Evolutionary conservation across 202 grass and related monocot species (phyloP).

Genomic region (Zoysia matrella): DNA sequence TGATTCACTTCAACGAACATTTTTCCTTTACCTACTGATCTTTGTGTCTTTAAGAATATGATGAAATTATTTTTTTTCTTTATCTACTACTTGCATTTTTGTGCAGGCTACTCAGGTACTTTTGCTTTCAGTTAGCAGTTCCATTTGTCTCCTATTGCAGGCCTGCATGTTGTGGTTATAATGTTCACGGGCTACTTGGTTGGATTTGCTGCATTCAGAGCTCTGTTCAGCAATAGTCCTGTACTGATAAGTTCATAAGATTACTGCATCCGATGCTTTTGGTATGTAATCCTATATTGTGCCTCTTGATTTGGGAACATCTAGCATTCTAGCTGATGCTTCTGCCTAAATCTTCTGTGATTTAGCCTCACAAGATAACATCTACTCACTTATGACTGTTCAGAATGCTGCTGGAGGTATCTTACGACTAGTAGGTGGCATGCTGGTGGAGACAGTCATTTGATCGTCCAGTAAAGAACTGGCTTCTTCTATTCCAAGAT

Average conservation of each 20-base stretch:
- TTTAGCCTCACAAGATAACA: neutral
- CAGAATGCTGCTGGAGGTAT: constrained; percentile 95
- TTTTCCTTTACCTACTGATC: neutral
- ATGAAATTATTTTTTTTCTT: no score
- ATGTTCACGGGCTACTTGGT: constrained; percentile 98
- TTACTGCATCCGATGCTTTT: neutral
- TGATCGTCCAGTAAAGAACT: constrained; percentile 78
- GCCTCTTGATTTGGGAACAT: constrained; percentile 1
- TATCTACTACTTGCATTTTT: no score
- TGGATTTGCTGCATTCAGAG: constrained; percentile 76
- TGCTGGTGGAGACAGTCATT: constrained; percentile 89
- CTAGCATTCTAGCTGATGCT: neutral
- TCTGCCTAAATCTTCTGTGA: neutral
- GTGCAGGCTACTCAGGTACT: neutral
- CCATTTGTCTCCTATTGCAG: constrained; percentile 46
- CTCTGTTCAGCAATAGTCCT: constrained; percentile 79
- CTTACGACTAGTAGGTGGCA: constrained; percentile 77
- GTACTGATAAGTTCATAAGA: constrained; percentile 62
- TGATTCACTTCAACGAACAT: neutral
- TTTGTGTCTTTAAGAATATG: neutral
- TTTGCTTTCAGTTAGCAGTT: neutral
- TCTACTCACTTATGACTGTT: constrained; percentile 31
- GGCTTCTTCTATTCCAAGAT: constrained; percentile 49
- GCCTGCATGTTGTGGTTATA: constrained; percentile 83
- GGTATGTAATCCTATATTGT: neutral